Base-by-base conservation (phyloP, 768 basidiomycete species). In the Dioszegia aurantiaca region DNA sequence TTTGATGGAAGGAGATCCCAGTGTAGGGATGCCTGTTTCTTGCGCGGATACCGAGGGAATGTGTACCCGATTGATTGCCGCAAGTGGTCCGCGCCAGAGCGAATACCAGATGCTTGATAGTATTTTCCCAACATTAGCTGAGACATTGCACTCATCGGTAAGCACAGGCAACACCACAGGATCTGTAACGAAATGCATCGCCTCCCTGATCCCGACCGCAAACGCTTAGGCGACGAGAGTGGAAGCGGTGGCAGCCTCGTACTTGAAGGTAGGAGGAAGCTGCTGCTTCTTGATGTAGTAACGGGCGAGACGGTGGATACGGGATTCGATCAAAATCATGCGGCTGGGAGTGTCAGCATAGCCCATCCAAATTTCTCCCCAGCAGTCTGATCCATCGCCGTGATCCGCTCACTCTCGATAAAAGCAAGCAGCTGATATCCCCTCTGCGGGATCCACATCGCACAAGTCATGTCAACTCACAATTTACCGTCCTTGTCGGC, bases 211-310 rank as follows among this genome's bases (percentile, higher is more conserved):
- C 53, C 28, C 21, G n/a, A 36, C 1, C 21, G 11, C 26, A 52
- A 17, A 28, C 55, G 61, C 67, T 68, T 74, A 77, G 48, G 75
- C 75, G 61, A 77, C 75, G 43, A 77, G 67, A 64, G 75, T 95
- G 37, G 90, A 92, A 44, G 94, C 94, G 51, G 92, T 95, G 43
- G 86, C 87, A 61, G 91, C 85, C 79, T 99, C 94, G 78, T 97
- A 99, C 82, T 94, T 95, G 88, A 95, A 95, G 60, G 90, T 91
- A 69, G 93, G 93, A 59, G 91, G 85, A 69, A 98, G 87, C 84
- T 94, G 90, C 81, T 93, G 90, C 84, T 88, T 93, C 74, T 88
- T 87, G 85, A 93, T 94, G 87, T 97, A 97, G 84, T 97, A 98
- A 69, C 94, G 85, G 45, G 90, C 92, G 72, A 99, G 87, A 78